Conservation (phyloP, 2,329 filamentous ascomycete genomes). For the Cryphonectria carpinicola region DNA sequence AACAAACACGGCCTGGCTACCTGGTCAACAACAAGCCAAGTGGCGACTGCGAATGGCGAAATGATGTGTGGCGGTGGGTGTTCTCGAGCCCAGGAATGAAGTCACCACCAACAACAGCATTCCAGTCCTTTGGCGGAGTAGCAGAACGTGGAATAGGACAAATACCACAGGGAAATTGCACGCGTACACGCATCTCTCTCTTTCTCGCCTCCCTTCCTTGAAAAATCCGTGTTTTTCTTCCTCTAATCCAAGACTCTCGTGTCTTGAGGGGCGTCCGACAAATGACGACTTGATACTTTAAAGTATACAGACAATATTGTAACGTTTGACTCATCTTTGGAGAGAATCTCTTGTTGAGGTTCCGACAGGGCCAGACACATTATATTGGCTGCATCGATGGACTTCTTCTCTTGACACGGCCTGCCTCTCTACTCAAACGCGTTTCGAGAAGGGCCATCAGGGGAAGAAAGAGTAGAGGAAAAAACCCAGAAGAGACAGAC, state of each 20-base stretch:
- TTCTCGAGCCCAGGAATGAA: constrained; percentile 25
- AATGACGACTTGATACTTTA: background rate
- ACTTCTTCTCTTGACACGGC: background rate
- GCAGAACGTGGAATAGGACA: constrained; percentile 8
- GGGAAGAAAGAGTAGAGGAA: background rate
- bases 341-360: background rate
- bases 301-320: background rate
- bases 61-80: background rate
- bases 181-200: background rate
- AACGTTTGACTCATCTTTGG: background rate
- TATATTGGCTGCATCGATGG: background rate
- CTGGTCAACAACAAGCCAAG: background rate
- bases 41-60: background rate
- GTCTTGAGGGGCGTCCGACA: background rate
- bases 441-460: background rate
- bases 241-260: background rate
- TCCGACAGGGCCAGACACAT: background rate
- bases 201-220: constrained; percentile 5
- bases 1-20: background rate
- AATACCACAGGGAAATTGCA: constrained; percentile 10
- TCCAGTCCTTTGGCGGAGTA: constrained; percentile 18
- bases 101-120: constrained; percentile 26
- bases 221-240: background rate
- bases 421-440: background rate
- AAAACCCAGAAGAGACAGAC: background rate